Percentiles rank a stretch among this genome's conserved stretches.
Evolutionary conservation across 768 basidiomycete species (phyloP).

Genomic region (Mycena galericulata): DNA sequence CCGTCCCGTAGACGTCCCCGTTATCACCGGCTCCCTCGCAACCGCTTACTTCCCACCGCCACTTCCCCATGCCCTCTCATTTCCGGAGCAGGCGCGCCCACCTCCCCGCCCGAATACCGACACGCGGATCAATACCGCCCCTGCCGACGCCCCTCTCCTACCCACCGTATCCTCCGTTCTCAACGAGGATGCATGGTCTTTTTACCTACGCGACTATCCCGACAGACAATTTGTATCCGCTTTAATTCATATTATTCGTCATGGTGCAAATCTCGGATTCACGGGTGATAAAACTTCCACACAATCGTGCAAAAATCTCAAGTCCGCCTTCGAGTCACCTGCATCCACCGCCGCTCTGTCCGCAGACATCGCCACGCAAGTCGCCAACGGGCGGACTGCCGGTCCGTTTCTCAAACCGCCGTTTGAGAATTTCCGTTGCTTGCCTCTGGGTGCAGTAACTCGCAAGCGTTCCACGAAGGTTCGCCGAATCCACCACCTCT

Average conservation of each 20-base stretch:
- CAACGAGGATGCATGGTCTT: conserved; percentile 15
- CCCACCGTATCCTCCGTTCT: conserved; percentile 1
- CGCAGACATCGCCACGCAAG: too few relatives aligned
- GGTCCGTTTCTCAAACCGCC: conserved; percentile 38
- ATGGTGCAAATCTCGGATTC: conserved; percentile 28
- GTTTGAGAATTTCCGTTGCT: conserved; percentile 35
- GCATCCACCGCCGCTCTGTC: conserved; percentile 13
- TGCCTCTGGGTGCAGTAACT: conserved; percentile 36
- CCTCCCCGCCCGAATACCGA: conserved; percentile 29
- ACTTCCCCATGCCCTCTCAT: conserved; percentile 5
- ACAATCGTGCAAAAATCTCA: conserved; percentile 32
- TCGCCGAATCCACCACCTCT: conserved; percentile 36
- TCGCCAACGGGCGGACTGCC: neutral
- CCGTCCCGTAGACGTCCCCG: neutral
- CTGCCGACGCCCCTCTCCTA: conserved; percentile 13
- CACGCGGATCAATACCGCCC: neutral
- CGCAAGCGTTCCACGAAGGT: conserved; percentile 34
- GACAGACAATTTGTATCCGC: conserved; percentile 28
- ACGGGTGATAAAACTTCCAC: neutral
- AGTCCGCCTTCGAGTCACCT: conserved; percentile 24
- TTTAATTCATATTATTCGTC: conserved; percentile 27
- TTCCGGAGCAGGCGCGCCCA: neutral
- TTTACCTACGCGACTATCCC: conserved; percentile 30
- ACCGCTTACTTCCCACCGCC: neutral
- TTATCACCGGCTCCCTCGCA: conserved; percentile 2